These are phyloP conservation scores for Yamadazyma jaroonii DNA, from an alignment of 1,139 yeast genomes.

Conservation along the genomic window DNA sequence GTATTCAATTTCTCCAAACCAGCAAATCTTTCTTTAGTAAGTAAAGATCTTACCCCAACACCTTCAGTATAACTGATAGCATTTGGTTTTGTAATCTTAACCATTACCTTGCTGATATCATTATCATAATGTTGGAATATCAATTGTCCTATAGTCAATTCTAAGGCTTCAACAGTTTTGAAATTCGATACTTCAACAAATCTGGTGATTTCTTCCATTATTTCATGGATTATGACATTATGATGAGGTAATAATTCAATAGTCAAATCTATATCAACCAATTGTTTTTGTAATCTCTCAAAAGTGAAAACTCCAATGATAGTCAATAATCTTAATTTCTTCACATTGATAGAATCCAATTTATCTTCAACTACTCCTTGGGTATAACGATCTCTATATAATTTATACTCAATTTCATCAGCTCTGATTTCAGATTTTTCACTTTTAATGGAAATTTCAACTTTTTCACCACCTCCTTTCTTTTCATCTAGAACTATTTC, in stretches of 20 bases:
- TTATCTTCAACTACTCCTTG: conserved; percentile 13
- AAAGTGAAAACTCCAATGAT: conserved; percentile 90
- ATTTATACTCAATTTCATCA: conserved; percentile 40
- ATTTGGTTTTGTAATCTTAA: conserved; percentile 77
- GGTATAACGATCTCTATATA: conserved; percentile 24
- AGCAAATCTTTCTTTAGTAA: conserved; percentile 39
- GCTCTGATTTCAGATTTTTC: conserved; percentile 60
- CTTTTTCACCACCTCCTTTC: conserved; percentile 52
- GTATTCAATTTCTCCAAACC: conserved; percentile 13
- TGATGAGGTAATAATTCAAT: conserved; percentile 41
- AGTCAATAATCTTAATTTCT: conserved; percentile 60
- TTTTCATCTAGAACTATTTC: conserved; percentile 46
- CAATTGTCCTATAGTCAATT: conserved; percentile 67
- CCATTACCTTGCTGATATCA: conserved; percentile 42
- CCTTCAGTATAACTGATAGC: conserved; percentile 86
- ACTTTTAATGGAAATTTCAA: conserved; percentile 43
- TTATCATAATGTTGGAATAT: conserved; percentile 39
- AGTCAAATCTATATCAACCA: conserved; percentile 58
- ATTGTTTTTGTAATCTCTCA: conserved; percentile 79
- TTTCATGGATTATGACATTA: conserved; percentile 27
- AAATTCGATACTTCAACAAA: conserved; percentile 76
- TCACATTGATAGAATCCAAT: conserved; percentile 45
- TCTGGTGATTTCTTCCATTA: conserved; percentile 45
- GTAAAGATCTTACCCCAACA: conserved; percentile 77
- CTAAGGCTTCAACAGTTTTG: conserved; percentile 92